These are phyloP conservation scores for Hibiscus trionum DNA, from an alignment of 345 rosid species.

Conservation along the genomic window DNA sequence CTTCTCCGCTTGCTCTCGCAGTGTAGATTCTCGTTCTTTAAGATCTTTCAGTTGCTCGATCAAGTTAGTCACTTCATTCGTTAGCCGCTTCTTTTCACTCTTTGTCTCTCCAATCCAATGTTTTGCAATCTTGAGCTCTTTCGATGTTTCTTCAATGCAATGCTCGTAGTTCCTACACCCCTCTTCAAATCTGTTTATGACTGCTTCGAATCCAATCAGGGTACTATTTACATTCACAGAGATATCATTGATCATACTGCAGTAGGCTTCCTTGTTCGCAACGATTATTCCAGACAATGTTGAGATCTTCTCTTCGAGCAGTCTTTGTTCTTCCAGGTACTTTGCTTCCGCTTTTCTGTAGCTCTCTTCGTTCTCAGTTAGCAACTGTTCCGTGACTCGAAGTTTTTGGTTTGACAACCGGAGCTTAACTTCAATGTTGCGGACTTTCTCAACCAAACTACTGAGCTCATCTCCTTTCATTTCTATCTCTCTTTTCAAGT, in stretches of 20 bases:
- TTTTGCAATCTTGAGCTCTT: conserved; percentile 40
- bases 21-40: conserved; percentile 25
- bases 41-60: conserved; percentile 28
- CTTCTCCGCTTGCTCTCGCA: conserved; percentile 33
- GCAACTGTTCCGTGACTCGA: conserved; percentile 74
- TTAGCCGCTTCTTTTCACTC: conserved; percentile 25
- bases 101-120: conserved; percentile 35
- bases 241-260: conserved; percentile 35
- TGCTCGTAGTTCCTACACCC: conserved; percentile 27
- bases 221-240: conserved; percentile 33
- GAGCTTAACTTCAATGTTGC: conserved; percentile 64
- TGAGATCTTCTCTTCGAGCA: conserved; percentile 44
- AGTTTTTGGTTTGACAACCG: conserved; percentile 91
- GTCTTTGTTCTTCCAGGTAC: conserved; percentile 47
- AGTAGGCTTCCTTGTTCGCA: conserved; percentile 32
- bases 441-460: conserved; percentile 44
- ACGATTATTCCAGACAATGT: conserved; percentile 31
- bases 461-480: conserved; percentile 67
- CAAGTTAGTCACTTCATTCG: conserved; percentile 26
- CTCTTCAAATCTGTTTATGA: conserved; percentile 34
- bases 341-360: conserved; percentile 30
- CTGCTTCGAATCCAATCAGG: conserved; percentile 31
- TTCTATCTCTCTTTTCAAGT: conserved; percentile 60
- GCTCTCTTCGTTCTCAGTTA: conserved; percentile 37
- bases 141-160: conserved; percentile 29